These are phyloP conservation scores for Neopestalotiopsis sp. DNA, from an alignment of 2,329 filamentous ascomycete genomes.

Conservation along the genomic window DNA sequence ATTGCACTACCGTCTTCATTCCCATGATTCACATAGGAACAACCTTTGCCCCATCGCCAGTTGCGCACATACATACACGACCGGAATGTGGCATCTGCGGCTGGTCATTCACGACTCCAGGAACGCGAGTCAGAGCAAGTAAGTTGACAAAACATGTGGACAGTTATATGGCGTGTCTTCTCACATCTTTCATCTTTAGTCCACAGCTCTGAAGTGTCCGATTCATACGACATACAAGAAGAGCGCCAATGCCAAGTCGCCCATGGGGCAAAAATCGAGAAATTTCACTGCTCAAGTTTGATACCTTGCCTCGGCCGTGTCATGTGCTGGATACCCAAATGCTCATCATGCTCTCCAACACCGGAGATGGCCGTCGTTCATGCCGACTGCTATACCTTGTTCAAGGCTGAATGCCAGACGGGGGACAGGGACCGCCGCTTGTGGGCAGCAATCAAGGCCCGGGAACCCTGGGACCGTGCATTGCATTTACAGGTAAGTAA, in stretches of 20 bases:
- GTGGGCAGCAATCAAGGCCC: not conserved
- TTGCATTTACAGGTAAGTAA: not conserved
- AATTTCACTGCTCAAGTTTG: too few species aligned
- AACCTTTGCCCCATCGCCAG: not conserved
- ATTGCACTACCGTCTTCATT: not conserved
- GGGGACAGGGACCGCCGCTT: slow-evolving; percentile 10
- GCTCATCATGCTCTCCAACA: not conserved
- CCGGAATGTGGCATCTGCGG: not conserved
- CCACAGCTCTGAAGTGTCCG: too few species aligned
- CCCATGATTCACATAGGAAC: not conserved
- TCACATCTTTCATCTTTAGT: not conserved
- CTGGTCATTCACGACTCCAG: not conserved
- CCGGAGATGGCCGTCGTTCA: not conserved
- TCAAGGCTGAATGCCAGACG: slow-evolving; percentile 5
- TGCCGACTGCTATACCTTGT: slow-evolving; percentile 9
- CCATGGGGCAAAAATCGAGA: too few species aligned
- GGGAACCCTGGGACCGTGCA: slow-evolving; percentile 6
- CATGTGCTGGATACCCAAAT: too few species aligned
- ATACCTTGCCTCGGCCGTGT: too few species aligned
- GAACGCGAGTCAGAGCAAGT: not conserved
- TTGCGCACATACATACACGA: not conserved
- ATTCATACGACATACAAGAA: too few species aligned
- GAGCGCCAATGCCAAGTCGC: too few species aligned
- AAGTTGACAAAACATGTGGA: not conserved
- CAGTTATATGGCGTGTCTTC: not conserved